Percentiles rank a stretch among this genome's conserved stretches.
Evolutionary conservation across 768 basidiomycete genomes (phyloP).

Genomic region (Tulasnella sp.): DNA sequence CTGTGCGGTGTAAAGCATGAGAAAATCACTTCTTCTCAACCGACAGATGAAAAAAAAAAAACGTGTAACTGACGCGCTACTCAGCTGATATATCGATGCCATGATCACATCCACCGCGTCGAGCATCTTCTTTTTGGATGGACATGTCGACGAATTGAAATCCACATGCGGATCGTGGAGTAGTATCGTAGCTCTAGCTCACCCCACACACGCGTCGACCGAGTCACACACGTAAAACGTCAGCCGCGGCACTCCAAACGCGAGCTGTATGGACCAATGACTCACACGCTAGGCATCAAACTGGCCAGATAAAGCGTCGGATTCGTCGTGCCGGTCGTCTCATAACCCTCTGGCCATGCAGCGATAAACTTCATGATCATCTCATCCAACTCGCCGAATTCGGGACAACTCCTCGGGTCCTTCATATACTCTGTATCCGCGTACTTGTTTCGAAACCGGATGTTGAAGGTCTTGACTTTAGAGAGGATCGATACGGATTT

Average conservation of each 20-base stretch:
- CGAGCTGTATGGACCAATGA: neutral
- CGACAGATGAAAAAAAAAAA: no score
- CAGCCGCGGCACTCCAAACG: no score
- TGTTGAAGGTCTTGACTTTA: slow-evolving; percentile 10
- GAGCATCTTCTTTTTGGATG: neutral
- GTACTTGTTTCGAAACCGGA: slow-evolving; percentile 4
- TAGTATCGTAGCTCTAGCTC: slow-evolving; percentile 2
- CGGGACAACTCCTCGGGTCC: neutral
- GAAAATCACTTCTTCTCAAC: no score
- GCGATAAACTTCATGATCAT: neutral
- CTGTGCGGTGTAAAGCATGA: neutral
- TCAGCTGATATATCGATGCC: slow-evolving; percentile 8
- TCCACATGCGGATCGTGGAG: slow-evolving; percentile 13
- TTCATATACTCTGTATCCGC: neutral
- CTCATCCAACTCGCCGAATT: slow-evolving; percentile 2
- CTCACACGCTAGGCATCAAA: slow-evolving; percentile 10
- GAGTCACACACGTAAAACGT: no score
- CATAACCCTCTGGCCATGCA: slow-evolving; percentile 8
- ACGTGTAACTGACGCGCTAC: neutral
- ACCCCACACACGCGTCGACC: no score
- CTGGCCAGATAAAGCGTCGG: neutral
- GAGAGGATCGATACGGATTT: slow-evolving; percentile 1
- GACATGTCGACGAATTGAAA: neutral
- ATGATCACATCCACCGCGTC: neutral
- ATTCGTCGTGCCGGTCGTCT: neutral